Evolutionary conservation across 176 grass and related monocot genomes (phyloP).

Genomic region (Lolium multiflorum): DNA sequence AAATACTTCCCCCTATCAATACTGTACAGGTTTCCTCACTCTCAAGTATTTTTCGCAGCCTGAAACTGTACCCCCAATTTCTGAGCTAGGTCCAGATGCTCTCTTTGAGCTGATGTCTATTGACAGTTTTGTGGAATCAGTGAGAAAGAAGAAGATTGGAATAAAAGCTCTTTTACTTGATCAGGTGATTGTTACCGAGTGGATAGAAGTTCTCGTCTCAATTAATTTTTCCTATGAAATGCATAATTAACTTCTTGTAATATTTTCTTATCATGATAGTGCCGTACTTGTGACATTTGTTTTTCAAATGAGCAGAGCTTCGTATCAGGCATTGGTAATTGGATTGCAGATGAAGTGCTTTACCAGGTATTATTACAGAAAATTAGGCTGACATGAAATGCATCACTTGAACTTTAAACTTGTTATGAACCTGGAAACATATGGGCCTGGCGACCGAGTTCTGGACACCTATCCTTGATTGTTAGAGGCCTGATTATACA

Average conservation of each 20-base stretch:
- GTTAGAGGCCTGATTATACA: not conserved
- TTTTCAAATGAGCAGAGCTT: slow-evolving; percentile 60
- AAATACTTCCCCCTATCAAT: not conserved
- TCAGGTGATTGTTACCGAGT: slow-evolving; percentile 60
- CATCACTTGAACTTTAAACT: slow-evolving; percentile 23
- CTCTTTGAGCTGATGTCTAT: slow-evolving; percentile 81
- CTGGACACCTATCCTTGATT: not conserved
- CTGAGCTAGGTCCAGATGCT: slow-evolving; percentile 89
- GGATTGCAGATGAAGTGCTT: slow-evolving; percentile 95
- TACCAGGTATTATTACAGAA: slow-evolving; percentile 64
- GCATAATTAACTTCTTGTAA: not conserved
- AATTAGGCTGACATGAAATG: not conserved
- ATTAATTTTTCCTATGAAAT: no score
- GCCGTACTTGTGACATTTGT: not conserved
- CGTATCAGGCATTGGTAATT: slow-evolving; percentile 96
- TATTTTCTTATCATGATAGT: not conserved
- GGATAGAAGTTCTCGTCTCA: not conserved
- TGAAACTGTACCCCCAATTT: slow-evolving; percentile 83
- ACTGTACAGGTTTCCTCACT: slow-evolving; percentile 13
- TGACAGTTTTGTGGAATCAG: slow-evolving; percentile 55
- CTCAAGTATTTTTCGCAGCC: slow-evolving; percentile 58
- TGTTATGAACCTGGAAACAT: not conserved
- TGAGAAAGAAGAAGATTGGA: slow-evolving; percentile 75
- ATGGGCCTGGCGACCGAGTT: not conserved
- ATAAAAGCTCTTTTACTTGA: slow-evolving; percentile 93